Base-by-base conservation (phyloP, 1,284 basidiomycete species). In the Pyrrhoderma lamaoense region DNA sequence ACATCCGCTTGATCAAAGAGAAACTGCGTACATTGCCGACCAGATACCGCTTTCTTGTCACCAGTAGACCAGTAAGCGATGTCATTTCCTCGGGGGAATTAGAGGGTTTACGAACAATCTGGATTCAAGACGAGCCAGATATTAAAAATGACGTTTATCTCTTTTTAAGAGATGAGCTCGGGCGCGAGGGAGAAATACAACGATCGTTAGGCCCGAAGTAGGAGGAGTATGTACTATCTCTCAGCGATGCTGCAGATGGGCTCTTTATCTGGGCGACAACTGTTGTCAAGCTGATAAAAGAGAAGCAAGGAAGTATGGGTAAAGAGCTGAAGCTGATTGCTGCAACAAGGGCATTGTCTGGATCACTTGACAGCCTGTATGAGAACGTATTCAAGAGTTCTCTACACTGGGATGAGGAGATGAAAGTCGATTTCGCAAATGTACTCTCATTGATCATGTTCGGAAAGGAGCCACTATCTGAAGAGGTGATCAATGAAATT, bases 231-330 rank as follows among this genome's bases (percentile, higher is more conserved):
- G 39, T 61, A 9, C 52, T 58, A 8, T 27, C 23, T 35, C 54
- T 64, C 19, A 58, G 59, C 8, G 39, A 58, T 22, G 62, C 56
- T 18, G 55, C 62, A 1, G 49, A 54, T n/a, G 60, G 61, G 1
- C 49, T 65, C 11, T 64, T 64, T 45, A 65, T 64, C 19, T 65
- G 63, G 45, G 60, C 63, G 7, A 52, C 58, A 16, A 64, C 64
- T 1, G 62, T 64, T 22, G 51, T 65, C 43, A 64, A 61, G 22
- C 11, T 31, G 7, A 31, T 31, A 31, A 31, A 31, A 31, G 27
- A 31, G 27, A 31, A 31, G 27, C 5, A 31, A 5, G 11, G 27
- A 5, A 31, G 11, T 31, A 31, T 31, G 27, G 5, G 11, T 31
- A 5, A 5, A 5, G 11, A 31, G 27, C n/a, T n/a, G 27, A 31